Evolutionary conservation across 129 eudicot genomes (phyloP), one percentile per base, ranked within the genome.

Genomic region (Chrysanthemum seticuspe): DNA sequence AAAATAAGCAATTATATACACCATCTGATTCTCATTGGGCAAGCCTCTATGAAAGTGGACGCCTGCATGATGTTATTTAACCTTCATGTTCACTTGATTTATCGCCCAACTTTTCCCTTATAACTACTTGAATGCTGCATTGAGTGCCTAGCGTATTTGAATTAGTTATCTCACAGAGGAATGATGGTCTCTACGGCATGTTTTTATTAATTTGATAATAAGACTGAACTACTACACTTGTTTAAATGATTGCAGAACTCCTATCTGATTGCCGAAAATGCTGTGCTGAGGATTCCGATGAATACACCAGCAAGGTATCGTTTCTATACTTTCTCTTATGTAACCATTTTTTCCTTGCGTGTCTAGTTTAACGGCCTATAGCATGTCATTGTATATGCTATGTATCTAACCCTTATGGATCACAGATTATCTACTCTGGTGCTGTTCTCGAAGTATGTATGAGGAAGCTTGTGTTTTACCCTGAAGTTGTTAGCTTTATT

Each of bases 401-500:
- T 29, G 21, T 73, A 54, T 59, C 59, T 47, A 65, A 77, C 15
- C 67, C 19, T 73, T 55, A 23, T 71, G 57, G 66, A 64, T 76
- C 83, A 74, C 94, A n/a, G n/a, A n/a, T 89, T 53, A 66, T 87
- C 27, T 92, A 92, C 75, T 82, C 97, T 62, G 96, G 97, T 64
- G 89, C 96, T 27, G 70, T 89, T 74, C 76, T 92, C 54, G 91
- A 89, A 77, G 96, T 92, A 25, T 89, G 98, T 76, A 92, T 92
- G 98, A 89, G 98, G 79, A 92, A 92, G 76, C 88, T 92, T 53
- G 96, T 92, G 59, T 92, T 92, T 63, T 92, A 92, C 85, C 98
- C 98, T 12, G 98, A 92, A 75, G 70, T 92, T 56, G 96, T 92
- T 69, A 91, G 88, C 67, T 89, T 92, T 77, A 89, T 92, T 49